Evolutionary conservation across 2,329 filamentous ascomycete species (phyloP).

Genomic region (Colletotrichum trifolii): DNA sequence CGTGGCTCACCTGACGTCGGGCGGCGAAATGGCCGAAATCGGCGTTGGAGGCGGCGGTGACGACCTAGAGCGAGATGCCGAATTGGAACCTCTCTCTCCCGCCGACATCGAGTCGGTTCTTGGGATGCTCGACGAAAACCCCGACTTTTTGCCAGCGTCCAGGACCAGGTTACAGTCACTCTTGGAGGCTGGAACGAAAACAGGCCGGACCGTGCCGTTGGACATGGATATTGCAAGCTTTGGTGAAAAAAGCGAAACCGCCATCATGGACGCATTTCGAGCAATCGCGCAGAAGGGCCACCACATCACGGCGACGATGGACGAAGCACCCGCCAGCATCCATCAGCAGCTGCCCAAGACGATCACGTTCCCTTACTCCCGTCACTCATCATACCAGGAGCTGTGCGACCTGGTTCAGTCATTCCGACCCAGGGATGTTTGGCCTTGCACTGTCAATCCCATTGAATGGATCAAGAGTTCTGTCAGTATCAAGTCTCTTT

Average conservation of each 20-base stretch:
- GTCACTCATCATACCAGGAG: constrained; percentile 88
- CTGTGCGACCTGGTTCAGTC: constrained; percentile 75
- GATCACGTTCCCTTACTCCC: constrained; percentile 82
- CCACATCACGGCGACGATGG: not conserved
- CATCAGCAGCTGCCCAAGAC: constrained; percentile 47
- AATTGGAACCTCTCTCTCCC: constrained; percentile 70
- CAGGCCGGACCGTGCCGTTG: constrained; percentile 48
- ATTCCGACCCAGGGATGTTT: constrained; percentile 80
- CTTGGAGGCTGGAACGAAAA: constrained; percentile 34
- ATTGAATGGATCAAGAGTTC: constrained; percentile 68
- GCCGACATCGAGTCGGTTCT: constrained; percentile 63
- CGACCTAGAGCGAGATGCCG: constrained; percentile 75
- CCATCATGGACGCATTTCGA: constrained; percentile 40
- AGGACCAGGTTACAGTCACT: constrained; percentile 33
- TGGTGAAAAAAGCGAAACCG: constrained; percentile 43
- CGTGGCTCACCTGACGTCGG: constrained; percentile 70
- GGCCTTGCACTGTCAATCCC: constrained; percentile 81
- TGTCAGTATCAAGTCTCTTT: constrained; percentile 74
- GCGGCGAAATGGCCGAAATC: constrained; percentile 74
- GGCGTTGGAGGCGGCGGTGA: constrained; percentile 84
- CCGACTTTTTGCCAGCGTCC: constrained; percentile 38
- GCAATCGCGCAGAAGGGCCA: constrained; percentile 39
- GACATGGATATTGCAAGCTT: constrained; percentile 45
- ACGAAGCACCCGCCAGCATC: not conserved
- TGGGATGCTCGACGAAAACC: constrained; percentile 42